A percentile compares a stretch with the other conserved stretches of the same genome.
These are phyloP conservation scores for Periconia digitata DNA, from an alignment of 2,329 filamentous ascomycete species.

Conservation along the genomic window DNA sequence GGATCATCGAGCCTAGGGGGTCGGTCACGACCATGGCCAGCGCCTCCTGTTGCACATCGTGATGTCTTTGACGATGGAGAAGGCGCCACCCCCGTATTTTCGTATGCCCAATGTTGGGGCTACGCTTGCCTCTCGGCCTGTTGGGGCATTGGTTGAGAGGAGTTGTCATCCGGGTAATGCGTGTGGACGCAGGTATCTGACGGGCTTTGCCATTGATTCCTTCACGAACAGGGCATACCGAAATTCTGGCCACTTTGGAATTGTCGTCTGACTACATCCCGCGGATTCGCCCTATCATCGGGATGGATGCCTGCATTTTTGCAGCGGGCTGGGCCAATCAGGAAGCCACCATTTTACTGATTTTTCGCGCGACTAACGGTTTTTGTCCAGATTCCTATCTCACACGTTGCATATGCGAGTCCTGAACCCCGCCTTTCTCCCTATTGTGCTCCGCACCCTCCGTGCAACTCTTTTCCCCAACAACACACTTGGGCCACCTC, in stretches of 20 bases:
- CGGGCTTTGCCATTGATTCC: constrained; percentile 2
- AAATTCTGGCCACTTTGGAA: constrained; percentile 8
- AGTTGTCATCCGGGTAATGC: background rate
- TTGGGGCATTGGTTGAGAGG: background rate
- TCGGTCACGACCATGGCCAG: background rate
- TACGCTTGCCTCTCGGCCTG: background rate
- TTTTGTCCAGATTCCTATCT: constrained; percentile 48
- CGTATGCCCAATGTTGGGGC: background rate
- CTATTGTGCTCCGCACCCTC: constrained; percentile 62
- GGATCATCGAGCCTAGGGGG: background rate
- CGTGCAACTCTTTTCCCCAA: constrained; percentile 84
- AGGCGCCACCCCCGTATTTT: background rate
- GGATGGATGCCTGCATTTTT: constrained; percentile 23
- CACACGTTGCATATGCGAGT: constrained; percentile 46
- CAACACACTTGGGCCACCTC: constrained; percentile 70
- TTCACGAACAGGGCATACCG: background rate
- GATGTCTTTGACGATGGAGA: constrained; percentile 1
- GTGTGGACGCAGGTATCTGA: background rate
- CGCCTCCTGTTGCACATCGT: too few species aligned
- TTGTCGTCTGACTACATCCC: constrained; percentile 28
- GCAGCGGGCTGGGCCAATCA: constrained; percentile 28
- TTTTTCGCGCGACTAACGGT: constrained; percentile 27
- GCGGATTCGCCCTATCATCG: constrained; percentile 21
- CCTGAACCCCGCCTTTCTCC: constrained; percentile 48
- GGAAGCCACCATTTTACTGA: constrained; percentile 7